Evolutionary conservation across 306 rosid species (phyloP).

Genomic region (Malus sieversii): DNA sequence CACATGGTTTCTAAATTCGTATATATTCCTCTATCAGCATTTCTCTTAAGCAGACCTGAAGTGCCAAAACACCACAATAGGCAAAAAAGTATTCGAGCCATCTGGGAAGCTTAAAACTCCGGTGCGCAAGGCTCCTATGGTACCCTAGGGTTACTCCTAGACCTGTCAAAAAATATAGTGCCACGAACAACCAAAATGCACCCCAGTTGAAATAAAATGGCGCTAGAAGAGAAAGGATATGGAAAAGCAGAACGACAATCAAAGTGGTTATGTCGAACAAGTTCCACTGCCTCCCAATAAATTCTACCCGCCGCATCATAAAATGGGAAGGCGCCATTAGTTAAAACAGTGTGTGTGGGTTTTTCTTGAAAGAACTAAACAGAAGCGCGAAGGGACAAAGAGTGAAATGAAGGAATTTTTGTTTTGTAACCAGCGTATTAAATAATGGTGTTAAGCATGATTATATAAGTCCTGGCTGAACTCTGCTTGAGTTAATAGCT

Average conservation of each 20-base stretch:
- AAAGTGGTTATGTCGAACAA: background rate
- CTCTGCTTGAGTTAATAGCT: background rate
- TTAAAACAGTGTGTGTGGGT: background rate
- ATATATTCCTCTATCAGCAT: too few relatives aligned
- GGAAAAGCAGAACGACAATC: background rate
- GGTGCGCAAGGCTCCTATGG: background rate
- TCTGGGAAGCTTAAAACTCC: background rate
- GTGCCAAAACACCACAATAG: background rate
- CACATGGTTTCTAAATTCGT: too few relatives aligned
- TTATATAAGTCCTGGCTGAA: background rate
- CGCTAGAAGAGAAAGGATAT: background rate
- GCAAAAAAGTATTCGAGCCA: conserved; percentile 58
- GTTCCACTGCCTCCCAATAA: background rate
- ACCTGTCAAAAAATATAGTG: background rate
- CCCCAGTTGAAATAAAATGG: background rate
- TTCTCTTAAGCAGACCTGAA: too few relatives aligned
- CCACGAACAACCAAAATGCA: background rate
- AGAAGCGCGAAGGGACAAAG: background rate
- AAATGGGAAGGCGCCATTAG: background rate
- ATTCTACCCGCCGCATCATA: background rate
- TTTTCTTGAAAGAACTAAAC: background rate
- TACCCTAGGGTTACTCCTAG: background rate
- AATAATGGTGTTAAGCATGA: background rate
- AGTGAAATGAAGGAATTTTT: background rate
- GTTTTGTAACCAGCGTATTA: background rate